A percentile compares a stretch with the other conserved stretches of the same genome.
Evolutionary conservation across 2,329 filamentous ascomycete species (phyloP).

Genomic region (Penicillium sp.): DNA sequence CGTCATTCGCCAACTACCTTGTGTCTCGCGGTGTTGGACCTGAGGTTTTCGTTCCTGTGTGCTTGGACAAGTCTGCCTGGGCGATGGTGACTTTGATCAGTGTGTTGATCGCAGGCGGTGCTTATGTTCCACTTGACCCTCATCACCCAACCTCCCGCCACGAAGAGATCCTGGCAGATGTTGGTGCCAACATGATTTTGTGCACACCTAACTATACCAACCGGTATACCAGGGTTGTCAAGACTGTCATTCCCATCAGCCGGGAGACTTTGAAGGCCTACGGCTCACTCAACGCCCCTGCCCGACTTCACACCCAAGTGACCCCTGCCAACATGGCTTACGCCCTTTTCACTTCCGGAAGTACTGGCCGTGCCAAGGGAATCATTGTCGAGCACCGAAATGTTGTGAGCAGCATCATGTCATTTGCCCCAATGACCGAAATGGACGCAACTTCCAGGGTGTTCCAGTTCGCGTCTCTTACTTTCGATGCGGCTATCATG

Average conservation of each 20-base stretch:
- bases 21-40: constrained; percentile 32
- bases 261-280: constrained; percentile 32
- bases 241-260: constrained; percentile 34
- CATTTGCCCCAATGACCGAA: constrained; percentile 27
- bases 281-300: constrained; percentile 16
- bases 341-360: constrained; percentile 39
- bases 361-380: constrained; percentile 39
- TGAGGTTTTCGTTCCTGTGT: constrained; percentile 34
- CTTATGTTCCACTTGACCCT: constrained; percentile 36
- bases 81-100: constrained; percentile 34
- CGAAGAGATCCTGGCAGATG: constrained; percentile 32
- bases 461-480: constrained; percentile 48
- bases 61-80: constrained; percentile 37
- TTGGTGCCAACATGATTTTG: constrained; percentile 33
- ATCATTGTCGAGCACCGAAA: constrained; percentile 38
- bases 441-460: constrained; percentile 29
- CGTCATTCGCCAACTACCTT: constrained; percentile 32
- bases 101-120: constrained; percentile 35
- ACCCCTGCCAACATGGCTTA: constrained; percentile 33
- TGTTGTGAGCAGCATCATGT: constrained; percentile 32
- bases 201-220: constrained; percentile 33
- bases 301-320: constrained; percentile 4
- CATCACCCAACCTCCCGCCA: constrained; percentile 36
- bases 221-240: constrained; percentile 30
- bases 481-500: constrained; percentile 46